Evolutionary conservation across 805 yeast genomes (phyloP).

Genomic region (Cyberlindnera euphorbiiphila): DNA sequence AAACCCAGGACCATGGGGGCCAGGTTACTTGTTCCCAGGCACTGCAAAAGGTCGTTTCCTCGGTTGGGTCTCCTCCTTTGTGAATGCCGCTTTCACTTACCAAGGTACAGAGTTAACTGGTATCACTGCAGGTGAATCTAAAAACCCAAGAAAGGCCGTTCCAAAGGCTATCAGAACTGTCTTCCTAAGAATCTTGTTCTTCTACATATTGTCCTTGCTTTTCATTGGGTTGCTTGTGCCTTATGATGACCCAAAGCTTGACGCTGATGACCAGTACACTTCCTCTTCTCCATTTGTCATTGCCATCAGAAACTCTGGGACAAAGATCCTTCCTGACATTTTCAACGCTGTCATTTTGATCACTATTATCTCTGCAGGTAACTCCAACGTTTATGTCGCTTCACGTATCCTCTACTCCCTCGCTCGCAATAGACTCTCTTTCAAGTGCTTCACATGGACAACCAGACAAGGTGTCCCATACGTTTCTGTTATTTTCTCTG

Average conservation of each 20-base stretch:
- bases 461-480: constrained; percentile 61
- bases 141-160: constrained; percentile 65
- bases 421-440: constrained; percentile 57
- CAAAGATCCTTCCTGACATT: constrained; percentile 60
- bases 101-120: constrained; percentile 80
- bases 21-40: constrained; percentile 50
- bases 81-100: constrained; percentile 75
- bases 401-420: constrained; percentile 66
- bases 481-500: constrained; percentile 51
- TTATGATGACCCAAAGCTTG: constrained; percentile 53
- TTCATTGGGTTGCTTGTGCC: constrained; percentile 73
- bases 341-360: constrained; percentile 67
- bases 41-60: constrained; percentile 53
- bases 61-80: constrained; percentile 66
- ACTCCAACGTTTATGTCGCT: constrained; percentile 69
- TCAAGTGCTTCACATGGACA: constrained; percentile 45
- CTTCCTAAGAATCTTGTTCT: constrained; percentile 57
- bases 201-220: constrained; percentile 61
- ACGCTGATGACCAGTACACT: constrained; percentile 34
- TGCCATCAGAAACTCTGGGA: constrained; percentile 67
- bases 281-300: constrained; percentile 69
- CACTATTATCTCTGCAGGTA: constrained; percentile 75
- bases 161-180: constrained; percentile 73
- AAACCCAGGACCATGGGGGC: constrained; percentile 74
- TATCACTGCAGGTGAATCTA: constrained; percentile 70